Evolutionary conservation across 1,139 yeast genomes (phyloP).

Genomic region (Hansenula anomala): DNA sequence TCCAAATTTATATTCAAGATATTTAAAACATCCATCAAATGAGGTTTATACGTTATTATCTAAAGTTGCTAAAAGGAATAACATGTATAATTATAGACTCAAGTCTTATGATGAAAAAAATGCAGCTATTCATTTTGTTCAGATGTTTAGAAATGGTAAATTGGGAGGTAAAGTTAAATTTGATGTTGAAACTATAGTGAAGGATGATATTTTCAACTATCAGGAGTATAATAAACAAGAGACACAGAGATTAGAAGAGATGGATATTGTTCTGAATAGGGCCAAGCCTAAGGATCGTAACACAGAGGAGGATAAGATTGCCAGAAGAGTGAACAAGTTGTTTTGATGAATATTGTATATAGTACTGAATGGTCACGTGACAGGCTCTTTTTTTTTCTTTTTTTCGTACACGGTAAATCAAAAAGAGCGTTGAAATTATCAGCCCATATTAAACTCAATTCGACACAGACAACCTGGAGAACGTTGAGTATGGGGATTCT

Average conservation of each 20-base stretch:
- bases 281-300: conserved; percentile 5
- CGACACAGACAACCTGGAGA: too few species aligned
- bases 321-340: neutral
- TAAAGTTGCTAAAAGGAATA: conserved; percentile 39
- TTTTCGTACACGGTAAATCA: too few species aligned
- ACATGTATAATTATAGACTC: conserved; percentile 16
- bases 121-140: conserved; percentile 65
- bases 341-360: neutral
- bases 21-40: conserved; percentile 65
- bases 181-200: conserved; percentile 19
- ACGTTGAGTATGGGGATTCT: too few species aligned
- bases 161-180: conserved; percentile 18
- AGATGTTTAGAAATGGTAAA: conserved; percentile 61
- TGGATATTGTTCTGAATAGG: conserved; percentile 23
- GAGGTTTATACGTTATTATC: conserved; percentile 57
- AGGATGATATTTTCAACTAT: conserved; percentile 15
- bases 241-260: conserved; percentile 19
- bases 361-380: too few species aligned
- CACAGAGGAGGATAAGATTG: neutral
- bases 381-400: too few species aligned
- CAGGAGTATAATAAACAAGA: conserved; percentile 16
- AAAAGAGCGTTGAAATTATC: too few species aligned
- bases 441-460: too few species aligned
- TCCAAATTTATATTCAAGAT: conserved; percentile 30
- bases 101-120: conserved; percentile 50